Conservation (phyloP, 306 rosid genomes). For the Trifolium repens region DNA sequence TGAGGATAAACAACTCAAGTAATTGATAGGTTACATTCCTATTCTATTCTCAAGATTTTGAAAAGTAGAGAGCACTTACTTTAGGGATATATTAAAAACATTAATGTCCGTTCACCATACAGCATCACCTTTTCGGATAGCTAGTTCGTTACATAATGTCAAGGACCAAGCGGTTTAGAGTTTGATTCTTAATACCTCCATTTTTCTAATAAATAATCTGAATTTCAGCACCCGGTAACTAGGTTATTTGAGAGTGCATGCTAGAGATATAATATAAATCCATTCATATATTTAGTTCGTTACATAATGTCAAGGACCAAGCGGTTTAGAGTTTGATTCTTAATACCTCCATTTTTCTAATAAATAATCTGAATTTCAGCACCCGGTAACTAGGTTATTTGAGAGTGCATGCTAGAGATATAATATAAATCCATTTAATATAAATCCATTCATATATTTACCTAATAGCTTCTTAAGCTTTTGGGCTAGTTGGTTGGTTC, state of each 20-base stretch:
- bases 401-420: background rate
- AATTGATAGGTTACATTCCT: too few species aligned
- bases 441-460: conserved; percentile 3
- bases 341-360: background rate
- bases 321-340: background rate
- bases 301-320: background rate
- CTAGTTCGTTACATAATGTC: background rate
- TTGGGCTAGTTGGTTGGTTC: background rate
- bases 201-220: background rate
- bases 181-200: background rate
- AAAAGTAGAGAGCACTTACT: too few species aligned
- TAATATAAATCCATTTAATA: conserved; percentile 3
- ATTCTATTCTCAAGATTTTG: too few species aligned
- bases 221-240: too few species aligned
- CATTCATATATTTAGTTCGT: too few species aligned
- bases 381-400: too few species aligned
- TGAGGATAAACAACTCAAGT: too few species aligned
- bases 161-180: conserved; percentile 1
- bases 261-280: background rate
- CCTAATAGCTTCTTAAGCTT: background rate
- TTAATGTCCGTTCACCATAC: too few species aligned
- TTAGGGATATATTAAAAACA: too few species aligned
- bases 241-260: background rate
- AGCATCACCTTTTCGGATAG: background rate
- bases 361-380: too few species aligned